Conservation (phyloP, 2,329 filamentous ascomycete genomes). For the Aspergillus niger region DNA sequence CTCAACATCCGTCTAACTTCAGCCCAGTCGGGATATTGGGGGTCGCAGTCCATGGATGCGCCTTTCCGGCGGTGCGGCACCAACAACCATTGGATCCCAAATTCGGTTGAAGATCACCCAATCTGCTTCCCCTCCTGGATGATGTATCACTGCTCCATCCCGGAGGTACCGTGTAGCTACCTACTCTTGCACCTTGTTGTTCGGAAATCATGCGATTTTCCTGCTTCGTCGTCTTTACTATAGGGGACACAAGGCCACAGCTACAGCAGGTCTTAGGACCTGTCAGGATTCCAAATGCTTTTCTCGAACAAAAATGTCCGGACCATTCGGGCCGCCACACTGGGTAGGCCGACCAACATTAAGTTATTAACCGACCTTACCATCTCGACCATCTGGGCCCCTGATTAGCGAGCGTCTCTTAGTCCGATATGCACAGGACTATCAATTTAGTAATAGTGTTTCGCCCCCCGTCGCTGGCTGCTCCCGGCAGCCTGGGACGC, state of each 20-base stretch:
- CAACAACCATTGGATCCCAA: conserved; percentile 30
- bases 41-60: conserved; percentile 18
- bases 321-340: not conserved
- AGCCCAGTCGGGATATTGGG: conserved; percentile 21
- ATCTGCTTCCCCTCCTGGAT: not conserved
- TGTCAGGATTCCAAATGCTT: not conserved
- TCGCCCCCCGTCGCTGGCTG: not conserved
- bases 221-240: too few species aligned
- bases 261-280: not conserved
- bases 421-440: not conserved
- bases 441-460: not conserved
- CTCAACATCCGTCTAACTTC: not conserved
- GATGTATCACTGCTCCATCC: not conserved
- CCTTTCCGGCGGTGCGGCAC: conserved; percentile 34
- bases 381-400: not conserved
- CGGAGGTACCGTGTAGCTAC: not conserved
- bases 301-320: not conserved
- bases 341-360: not conserved
- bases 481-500: conserved; percentile 25
- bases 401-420: conserved; percentile 4
- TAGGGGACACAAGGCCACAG: too few species aligned
- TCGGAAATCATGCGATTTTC: not conserved
- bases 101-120: conserved; percentile 22
- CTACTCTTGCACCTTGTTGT: not conserved
- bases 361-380: not conserved